Conservation (phyloP, 805 yeast genomes). For the Suhomyces prunicola region DNA sequence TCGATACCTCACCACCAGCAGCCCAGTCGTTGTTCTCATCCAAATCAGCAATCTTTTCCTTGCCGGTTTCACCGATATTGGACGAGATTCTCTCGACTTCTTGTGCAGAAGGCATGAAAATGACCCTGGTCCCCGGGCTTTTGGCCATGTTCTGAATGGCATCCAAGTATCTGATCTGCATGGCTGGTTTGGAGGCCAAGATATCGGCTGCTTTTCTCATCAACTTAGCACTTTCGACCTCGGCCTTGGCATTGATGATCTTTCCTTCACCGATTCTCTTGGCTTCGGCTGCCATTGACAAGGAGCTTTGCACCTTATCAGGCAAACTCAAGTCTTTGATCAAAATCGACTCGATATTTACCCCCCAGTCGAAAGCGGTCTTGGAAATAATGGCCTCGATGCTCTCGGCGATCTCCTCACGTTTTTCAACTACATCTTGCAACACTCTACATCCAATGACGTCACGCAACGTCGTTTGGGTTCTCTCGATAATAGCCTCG, state of each 20-base stretch:
- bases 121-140: constrained; percentile 60
- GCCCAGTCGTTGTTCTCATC: constrained; percentile 27
- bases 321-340: constrained; percentile 64
- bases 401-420: constrained; percentile 67
- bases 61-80: constrained; percentile 12
- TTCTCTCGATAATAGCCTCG: constrained; percentile 58
- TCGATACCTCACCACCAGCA: constrained; percentile 8
- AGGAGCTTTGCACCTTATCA: constrained; percentile 51
- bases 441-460: constrained; percentile 63
- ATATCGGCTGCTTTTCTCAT: constrained; percentile 80
- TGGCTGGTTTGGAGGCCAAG: constrained; percentile 68
- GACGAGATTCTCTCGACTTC: constrained; percentile 37
- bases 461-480: constrained; percentile 70
- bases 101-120: constrained; percentile 62
- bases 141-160: constrained; percentile 76
- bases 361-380: constrained; percentile 71
- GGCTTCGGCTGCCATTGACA: constrained; percentile 74
- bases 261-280: constrained; percentile 73
- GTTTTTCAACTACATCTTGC: constrained; percentile 70
- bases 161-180: constrained; percentile 74
- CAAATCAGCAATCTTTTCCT: constrained; percentile 10
- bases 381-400: constrained; percentile 59
- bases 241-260: constrained; percentile 72
- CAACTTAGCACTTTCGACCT: constrained; percentile 69
- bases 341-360: constrained; percentile 60